These are phyloP conservation scores for Malbranchea zuffiana DNA, from an alignment of 2,329 filamentous ascomycete genomes.

Conservation along the genomic window DNA sequence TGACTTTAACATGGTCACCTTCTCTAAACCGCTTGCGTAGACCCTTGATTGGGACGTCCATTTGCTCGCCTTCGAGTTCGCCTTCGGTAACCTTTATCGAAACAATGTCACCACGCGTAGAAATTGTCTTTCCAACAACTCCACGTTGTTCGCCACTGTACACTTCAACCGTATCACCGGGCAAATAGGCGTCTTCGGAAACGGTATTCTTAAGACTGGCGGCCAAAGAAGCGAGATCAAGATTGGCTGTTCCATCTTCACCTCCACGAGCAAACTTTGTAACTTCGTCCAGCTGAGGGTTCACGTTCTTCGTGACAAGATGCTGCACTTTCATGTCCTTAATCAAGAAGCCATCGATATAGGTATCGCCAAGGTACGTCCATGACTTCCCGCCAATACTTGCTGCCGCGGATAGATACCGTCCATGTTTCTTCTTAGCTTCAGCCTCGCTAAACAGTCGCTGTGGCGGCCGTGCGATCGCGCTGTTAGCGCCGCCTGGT, in stretches of 20 bases:
- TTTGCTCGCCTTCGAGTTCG: constrained; percentile 66
- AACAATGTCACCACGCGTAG: constrained; percentile 84
- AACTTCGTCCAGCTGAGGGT: constrained; percentile 86
- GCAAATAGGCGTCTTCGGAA: constrained; percentile 71
- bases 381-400: constrained; percentile 56
- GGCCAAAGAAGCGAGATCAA: constrained; percentile 83
- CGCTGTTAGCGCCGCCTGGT: constrained; percentile 38
- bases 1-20: constrained; percentile 97
- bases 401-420: constrained; percentile 44
- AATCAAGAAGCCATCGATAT: constrained; percentile 83
- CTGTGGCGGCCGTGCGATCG: constrained; percentile 65
- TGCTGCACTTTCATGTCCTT: constrained; percentile 88
- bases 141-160: constrained; percentile 93
- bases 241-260: constrained; percentile 85
- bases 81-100: constrained; percentile 77
- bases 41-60: constrained; percentile 86
- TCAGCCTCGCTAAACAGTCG: constrained; percentile 87
- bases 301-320: constrained; percentile 77
- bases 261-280: constrained; percentile 82
- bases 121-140: constrained; percentile 71
- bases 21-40: constrained; percentile 85
- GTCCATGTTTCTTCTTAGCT: constrained; percentile 74
- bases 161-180: constrained; percentile 92
- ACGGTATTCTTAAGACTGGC: constrained; percentile 79
- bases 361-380: constrained; percentile 78